Evolutionary conservation across 805 yeast genomes (phyloP).

Genomic region (Ogataea kodamae): DNA sequence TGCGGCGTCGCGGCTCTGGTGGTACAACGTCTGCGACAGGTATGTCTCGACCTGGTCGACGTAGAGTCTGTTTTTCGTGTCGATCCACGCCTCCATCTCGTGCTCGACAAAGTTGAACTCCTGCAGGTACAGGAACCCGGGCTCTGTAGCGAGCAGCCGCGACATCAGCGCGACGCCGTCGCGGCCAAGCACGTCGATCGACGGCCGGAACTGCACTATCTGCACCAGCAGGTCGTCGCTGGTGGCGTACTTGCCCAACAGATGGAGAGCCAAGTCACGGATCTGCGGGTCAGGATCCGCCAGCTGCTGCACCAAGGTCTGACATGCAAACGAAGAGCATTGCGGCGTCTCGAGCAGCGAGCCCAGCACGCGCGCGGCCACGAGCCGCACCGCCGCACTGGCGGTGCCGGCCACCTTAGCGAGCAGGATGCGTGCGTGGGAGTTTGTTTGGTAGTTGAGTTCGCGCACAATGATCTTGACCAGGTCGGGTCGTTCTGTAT

Average conservation of each 20-base stretch:
- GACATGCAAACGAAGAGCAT: slow-evolving; percentile 46
- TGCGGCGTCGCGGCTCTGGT: slow-evolving; percentile 13
- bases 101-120: slow-evolving; percentile 56
- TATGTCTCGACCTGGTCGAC: slow-evolving; percentile 45
- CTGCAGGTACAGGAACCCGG: slow-evolving; percentile 66
- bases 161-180: slow-evolving; percentile 48
- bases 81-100: slow-evolving; percentile 69
- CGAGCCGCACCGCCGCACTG: slow-evolving; percentile 46
- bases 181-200: slow-evolving; percentile 36
- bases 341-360: slow-evolving; percentile 34
- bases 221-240: slow-evolving; percentile 43
- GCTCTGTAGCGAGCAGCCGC: slow-evolving; percentile 58
- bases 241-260: slow-evolving; percentile 51
- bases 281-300: slow-evolving; percentile 63
- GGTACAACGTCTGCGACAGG: slow-evolving; percentile 25
- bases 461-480: slow-evolving; percentile 55
- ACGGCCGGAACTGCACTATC: slow-evolving; percentile 54
- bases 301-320: slow-evolving; percentile 58
- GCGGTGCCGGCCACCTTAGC: slow-evolving; percentile 60
- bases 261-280: slow-evolving; percentile 51
- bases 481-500: slow-evolving; percentile 53
- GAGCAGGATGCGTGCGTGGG: slow-evolving; percentile 64
- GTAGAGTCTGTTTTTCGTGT: slow-evolving; percentile 42
- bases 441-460: slow-evolving; percentile 53
- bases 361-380: slow-evolving; percentile 55